phyloP scores from a whole-genome alignment of 257 asterid species.

The Rehmannia glutinosa region DNA sequence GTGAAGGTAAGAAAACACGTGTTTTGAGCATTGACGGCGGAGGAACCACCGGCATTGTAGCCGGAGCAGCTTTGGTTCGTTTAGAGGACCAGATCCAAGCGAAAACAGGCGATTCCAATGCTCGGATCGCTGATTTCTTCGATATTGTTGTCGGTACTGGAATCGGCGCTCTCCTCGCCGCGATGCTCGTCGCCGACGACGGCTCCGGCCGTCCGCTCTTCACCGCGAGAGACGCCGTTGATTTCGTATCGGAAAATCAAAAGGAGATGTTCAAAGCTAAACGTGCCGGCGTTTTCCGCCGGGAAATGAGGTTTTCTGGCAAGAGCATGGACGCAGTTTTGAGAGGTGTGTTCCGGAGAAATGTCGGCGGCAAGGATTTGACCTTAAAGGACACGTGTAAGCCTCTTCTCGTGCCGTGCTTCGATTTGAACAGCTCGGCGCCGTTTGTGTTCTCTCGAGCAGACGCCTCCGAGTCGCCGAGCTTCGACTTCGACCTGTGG shows the following conservation, averaged over 20 bases:
- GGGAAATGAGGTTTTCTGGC: constrained; percentile 43
- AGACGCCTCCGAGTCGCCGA: constrained; percentile 75
- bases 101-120: constrained; percentile 58
- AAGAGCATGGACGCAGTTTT: constrained; percentile 59
- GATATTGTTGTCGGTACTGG: constrained; percentile 89
- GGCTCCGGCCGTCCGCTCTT: constrained; percentile 73
- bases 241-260: constrained; percentile 45
- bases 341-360: constrained; percentile 54
- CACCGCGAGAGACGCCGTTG: constrained; percentile 59
- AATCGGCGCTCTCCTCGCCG: constrained; percentile 79
- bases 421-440: constrained; percentile 74
- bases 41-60: constrained; percentile 56
- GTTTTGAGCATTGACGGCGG: constrained; percentile 84
- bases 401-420: constrained; percentile 86
- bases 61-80: constrained; percentile 59
- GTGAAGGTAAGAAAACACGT: constrained; percentile 71
- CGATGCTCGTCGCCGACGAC: constrained; percentile 72
- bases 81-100: constrained; percentile 84
- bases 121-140: constrained; percentile 75
- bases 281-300: constrained; percentile 45
- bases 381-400: constrained; percentile 82
- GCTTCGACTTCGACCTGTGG: constrained; percentile 91
- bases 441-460: constrained; percentile 97
- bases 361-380: constrained; percentile 44
- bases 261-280: constrained; percentile 37